Evolutionary conservation across 257 asterid species (phyloP).

Genomic region (Solanum chmielewskii): DNA sequence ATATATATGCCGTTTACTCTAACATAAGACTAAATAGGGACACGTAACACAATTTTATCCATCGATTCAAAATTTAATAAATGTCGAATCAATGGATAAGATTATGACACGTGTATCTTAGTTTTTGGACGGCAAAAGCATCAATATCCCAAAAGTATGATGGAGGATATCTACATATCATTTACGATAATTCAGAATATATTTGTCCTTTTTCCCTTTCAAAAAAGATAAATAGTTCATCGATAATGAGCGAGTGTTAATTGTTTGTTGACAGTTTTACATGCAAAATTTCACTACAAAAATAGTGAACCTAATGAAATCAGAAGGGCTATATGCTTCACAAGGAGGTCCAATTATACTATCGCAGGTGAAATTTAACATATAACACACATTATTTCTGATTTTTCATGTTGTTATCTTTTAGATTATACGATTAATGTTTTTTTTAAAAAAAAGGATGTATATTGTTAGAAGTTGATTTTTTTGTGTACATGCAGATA

Average conservation of each 20-base stretch:
- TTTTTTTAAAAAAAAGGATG: too few species aligned
- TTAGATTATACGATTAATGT: not conserved
- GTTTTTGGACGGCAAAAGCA: too few species aligned
- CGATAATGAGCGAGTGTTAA: not conserved
- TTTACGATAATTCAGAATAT: too few species aligned
- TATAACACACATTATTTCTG: too few species aligned
- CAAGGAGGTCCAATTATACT: constrained; percentile 91
- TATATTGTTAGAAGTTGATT: not conserved
- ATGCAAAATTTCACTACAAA: constrained; percentile 67
- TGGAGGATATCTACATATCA: too few species aligned
- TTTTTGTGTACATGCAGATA: constrained; percentile 28
- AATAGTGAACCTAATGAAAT: constrained; percentile 64
- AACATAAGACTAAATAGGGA: too few species aligned
- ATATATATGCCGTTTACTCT: too few species aligned
- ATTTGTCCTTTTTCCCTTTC: not conserved
- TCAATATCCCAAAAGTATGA: too few species aligned
- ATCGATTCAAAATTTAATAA: too few species aligned
- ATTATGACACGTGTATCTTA: too few species aligned
- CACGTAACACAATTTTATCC: too few species aligned
- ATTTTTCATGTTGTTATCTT: not conserved
- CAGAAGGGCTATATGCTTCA: constrained; percentile 67
- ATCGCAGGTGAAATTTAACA: constrained; percentile 38
- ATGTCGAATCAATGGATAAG: too few species aligned
- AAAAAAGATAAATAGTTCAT: not conserved
- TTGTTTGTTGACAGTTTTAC: constrained; percentile 20